These are phyloP conservation scores for Conringia planisiliqua DNA, from an alignment of 345 rosid species.

Conservation along the genomic window DNA sequence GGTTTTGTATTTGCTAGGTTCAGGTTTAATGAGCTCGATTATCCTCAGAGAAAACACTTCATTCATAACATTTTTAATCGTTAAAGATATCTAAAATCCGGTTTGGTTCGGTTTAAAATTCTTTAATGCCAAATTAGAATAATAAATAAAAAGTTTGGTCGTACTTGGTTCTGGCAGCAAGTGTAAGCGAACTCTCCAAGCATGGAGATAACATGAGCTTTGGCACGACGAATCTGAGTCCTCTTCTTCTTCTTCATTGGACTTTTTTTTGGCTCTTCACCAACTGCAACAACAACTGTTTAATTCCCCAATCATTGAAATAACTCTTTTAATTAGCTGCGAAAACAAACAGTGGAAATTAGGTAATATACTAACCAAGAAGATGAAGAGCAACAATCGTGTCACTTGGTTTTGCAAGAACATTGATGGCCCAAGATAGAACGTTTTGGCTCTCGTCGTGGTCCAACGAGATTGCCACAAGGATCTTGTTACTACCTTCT, in stretches of 20 bases:
- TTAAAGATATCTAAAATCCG: background rate
- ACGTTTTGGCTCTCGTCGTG: slow-evolving; percentile 53
- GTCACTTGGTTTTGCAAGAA: slow-evolving; percentile 72
- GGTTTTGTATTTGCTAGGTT: too few species aligned
- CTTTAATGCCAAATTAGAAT: background rate
- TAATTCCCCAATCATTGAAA: background rate
- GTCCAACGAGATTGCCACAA: slow-evolving; percentile 67
- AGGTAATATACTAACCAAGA: slow-evolving; percentile 46
- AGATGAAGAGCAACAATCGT: slow-evolving; percentile 70
- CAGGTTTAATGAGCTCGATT: background rate
- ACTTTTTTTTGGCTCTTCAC: slow-evolving; percentile 46
- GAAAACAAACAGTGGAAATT: background rate
- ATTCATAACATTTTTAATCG: background rate
- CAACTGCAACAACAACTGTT: slow-evolving; percentile 32
- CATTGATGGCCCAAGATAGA: slow-evolving; percentile 78
- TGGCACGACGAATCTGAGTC: slow-evolving; percentile 58
- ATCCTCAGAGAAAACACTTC: background rate
- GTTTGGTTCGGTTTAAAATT: background rate
- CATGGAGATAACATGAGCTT: slow-evolving; percentile 80
- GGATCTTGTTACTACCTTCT: slow-evolving; percentile 50
- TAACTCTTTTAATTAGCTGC: background rate
- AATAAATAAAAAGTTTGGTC: background rate
- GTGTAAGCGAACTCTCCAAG: slow-evolving; percentile 65
- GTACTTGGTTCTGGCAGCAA: slow-evolving; percentile 64
- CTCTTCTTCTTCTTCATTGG: slow-evolving; percentile 37